Evolutionary conservation across 768 basidiomycete genomes (phyloP).

Genomic region (Cyclocybe cylindracea): DNA sequence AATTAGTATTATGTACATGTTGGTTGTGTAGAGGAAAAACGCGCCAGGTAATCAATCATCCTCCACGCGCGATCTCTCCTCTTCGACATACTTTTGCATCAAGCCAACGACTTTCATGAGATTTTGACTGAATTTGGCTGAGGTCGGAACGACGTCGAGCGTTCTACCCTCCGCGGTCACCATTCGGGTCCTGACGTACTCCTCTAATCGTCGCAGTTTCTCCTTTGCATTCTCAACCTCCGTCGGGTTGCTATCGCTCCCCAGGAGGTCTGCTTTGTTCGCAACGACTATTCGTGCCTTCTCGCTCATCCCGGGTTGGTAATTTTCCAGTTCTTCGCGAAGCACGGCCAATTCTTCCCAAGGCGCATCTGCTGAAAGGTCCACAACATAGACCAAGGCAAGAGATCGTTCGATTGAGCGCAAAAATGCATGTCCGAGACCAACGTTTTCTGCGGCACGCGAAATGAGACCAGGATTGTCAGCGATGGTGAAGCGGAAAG

Average conservation of each 20-base stretch:
- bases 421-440: conserved; percentile 92
- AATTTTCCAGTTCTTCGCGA: conserved; percentile 80
- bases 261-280: conserved; percentile 93
- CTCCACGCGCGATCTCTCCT: conserved; percentile 23
- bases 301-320: conserved; percentile 74
- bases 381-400: conserved; percentile 91
- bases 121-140: conserved; percentile 88
- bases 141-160: conserved; percentile 78
- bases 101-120: conserved; percentile 64
- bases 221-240: conserved; percentile 53
- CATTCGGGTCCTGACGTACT: conserved; percentile 55
- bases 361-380: conserved; percentile 73
- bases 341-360: conserved; percentile 77
- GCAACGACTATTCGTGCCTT: conserved; percentile 84
- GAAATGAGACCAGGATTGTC: conserved; percentile 95
- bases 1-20: conserved; percentile 7
- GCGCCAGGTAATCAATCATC: conserved; percentile 10
- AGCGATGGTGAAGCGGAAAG: conserved; percentile 90
- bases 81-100: conserved; percentile 67
- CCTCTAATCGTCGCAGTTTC: conserved; percentile 59
- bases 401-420: conserved; percentile 91
- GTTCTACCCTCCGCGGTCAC: conserved; percentile 26
- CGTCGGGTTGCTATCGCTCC: conserved; percentile 43
- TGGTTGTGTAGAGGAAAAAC: conserved; percentile 1
- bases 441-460: conserved; percentile 84